Evolutionary conservation across 768 basidiomycete species (phyloP), one percentile per base, ranked within the genome.

Genomic region (Sporobolomyces pararoseus): DNA sequence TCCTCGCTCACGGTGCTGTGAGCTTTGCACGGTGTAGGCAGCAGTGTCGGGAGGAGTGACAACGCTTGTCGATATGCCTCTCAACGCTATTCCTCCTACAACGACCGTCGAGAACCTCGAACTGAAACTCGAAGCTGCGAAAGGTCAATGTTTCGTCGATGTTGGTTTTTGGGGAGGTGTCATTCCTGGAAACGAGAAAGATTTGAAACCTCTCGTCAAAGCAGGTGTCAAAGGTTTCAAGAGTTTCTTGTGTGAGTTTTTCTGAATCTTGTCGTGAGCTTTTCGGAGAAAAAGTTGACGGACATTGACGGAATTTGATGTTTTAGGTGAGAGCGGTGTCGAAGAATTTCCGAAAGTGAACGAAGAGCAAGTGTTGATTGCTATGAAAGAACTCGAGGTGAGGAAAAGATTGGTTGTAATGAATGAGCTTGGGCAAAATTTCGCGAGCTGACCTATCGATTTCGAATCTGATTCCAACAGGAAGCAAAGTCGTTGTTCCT

Each of bases 1-100:
- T 12, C 7, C 25, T 25, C n/a, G 23, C 37, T 39, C 17, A 42
- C 23, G 3, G 4, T 25, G n/a, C n/a, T n/a, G n/a, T n/a, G n/a
- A n/a, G n/a, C n/a, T n/a, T n/a, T n/a, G n/a, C n/a, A n/a, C n/a
- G n/a, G 19, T 9, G 2, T 31, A 70, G 58, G 95, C 95, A 25
- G 95, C 95, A 2, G 86, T 87, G 2, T 89, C 91, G 1, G 95
- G 95, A 27, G 96, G 95, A 10, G 86, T 97, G n/a, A 97, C 94
- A 12, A 91, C 91, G 9, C 82, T 98, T 27, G 88, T 97, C 37
- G 96, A 98, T 80, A 99, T 98, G 95, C 96, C 95, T 3, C 82
- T 99, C 63, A 97, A 99, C 79, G 95, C 93, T 3, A 90, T 98
- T 63, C 95, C 95, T 1, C 92, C 96, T 0, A 97, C 96, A 0